A percentile compares a stretch with the other conserved stretches of the same genome.
Evolutionary conservation across 1,139 yeast genomes (phyloP).

Genomic region (Sugiyamaella japonica): DNA sequence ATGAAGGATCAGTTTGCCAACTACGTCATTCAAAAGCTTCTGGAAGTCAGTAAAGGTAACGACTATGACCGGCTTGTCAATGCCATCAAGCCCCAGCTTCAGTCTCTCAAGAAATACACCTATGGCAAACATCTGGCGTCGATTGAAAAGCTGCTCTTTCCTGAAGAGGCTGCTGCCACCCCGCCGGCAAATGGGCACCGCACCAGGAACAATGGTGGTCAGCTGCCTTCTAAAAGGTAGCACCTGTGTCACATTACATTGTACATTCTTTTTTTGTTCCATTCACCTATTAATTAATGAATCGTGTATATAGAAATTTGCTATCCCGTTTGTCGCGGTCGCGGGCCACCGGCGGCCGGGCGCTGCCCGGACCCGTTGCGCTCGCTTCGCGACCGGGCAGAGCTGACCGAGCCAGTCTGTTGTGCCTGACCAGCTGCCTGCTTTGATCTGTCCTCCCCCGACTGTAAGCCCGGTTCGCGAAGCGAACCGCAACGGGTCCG

Average conservation of each 20-base stretch:
- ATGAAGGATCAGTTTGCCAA: slow-evolving; percentile 98
- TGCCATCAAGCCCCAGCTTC: slow-evolving; percentile 44
- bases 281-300: slow-evolving; percentile 1
- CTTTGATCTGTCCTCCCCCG: too few relatives aligned
- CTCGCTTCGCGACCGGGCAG: too few relatives aligned
- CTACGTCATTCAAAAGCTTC: slow-evolving; percentile 91
- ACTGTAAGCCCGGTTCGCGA: too few relatives aligned
- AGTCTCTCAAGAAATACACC: slow-evolving; percentile 43
- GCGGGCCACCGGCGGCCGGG: too few relatives aligned
- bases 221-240: background rate
- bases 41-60: slow-evolving; percentile 72
- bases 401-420: too few relatives aligned
- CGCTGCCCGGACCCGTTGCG: background rate
- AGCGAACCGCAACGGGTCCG: too few relatives aligned
- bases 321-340: too few relatives aligned
- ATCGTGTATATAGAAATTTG: slow-evolving; percentile 9
- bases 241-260: background rate
- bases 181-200: background rate
- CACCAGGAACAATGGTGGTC: background rate
- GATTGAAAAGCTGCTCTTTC: slow-evolving; percentile 62
- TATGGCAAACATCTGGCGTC: slow-evolving; percentile 85
- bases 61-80: slow-evolving; percentile 48
- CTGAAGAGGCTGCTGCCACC: slow-evolving; percentile 15
- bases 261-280: slow-evolving; percentile 14
- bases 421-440: too few relatives aligned